A percentile compares a stretch with the other conserved stretches of the same genome.
Conservation (phyloP, 139 green algal genomes). For the Desmodesmus armatus region DNA sequence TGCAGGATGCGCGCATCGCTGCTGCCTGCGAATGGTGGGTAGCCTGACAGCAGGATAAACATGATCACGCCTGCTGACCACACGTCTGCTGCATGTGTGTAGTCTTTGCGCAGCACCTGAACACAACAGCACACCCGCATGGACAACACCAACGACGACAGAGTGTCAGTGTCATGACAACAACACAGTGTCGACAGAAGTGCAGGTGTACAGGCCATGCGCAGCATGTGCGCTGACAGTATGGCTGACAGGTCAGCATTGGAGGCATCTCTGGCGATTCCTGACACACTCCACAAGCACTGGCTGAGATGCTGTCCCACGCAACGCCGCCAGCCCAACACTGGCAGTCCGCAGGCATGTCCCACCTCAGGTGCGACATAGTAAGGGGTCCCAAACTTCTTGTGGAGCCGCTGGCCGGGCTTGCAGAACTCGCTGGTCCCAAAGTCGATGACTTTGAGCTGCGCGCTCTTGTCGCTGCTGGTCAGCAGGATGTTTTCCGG, state of each 20-base stretch:
- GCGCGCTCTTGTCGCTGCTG: slow-evolving; percentile 45
- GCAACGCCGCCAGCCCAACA: too few species aligned
- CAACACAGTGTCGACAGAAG: too few species aligned
- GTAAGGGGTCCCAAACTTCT: slow-evolving; percentile 89
- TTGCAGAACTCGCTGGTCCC: slow-evolving; percentile 88
- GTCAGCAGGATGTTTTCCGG: slow-evolving; percentile 89
- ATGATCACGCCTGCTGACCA: slow-evolving; percentile 78
- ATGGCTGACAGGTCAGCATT: too few species aligned
- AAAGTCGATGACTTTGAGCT: slow-evolving; percentile 81
- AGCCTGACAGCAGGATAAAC: slow-evolving; percentile 80
- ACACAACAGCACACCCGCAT: not conserved
- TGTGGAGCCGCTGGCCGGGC: slow-evolving; percentile 71
- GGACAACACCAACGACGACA: too few species aligned
- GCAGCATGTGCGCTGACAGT: too few species aligned
- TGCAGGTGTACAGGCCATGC: too few species aligned
- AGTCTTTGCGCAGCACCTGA: slow-evolving; percentile 59
- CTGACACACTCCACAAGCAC: too few species aligned
- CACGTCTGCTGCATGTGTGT: slow-evolving; percentile 62
- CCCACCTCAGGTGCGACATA: slow-evolving; percentile 85
- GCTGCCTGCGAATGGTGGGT: slow-evolving; percentile 87
- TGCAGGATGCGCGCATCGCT: slow-evolving; percentile 43
- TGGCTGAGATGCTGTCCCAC: too few species aligned
- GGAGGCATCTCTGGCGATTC: too few species aligned
- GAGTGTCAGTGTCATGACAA: not conserved
- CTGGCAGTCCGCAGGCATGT: too few species aligned